Conservation (phyloP, 164 flowering plant species). For the Malania oleifera region DNA sequence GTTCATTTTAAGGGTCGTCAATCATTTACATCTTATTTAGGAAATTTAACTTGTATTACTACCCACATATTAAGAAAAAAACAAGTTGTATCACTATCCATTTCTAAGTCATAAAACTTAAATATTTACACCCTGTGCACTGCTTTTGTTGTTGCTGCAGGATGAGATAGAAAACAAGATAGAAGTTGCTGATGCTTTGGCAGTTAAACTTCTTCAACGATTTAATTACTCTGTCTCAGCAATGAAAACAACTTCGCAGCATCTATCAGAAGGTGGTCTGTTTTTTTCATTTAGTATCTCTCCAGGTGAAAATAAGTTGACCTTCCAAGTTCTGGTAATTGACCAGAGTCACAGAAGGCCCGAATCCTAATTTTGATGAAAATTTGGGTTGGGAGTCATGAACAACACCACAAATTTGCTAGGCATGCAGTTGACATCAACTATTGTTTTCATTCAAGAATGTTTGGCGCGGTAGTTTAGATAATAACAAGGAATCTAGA, state of each 20-base stretch:
- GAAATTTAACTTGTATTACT: background rate
- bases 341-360: no score
- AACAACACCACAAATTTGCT: no score
- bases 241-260: slow-evolving; percentile 76
- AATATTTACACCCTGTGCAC: background rate
- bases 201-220: slow-evolving; percentile 82
- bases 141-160: slow-evolving; percentile 34
- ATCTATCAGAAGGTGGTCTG: slow-evolving; percentile 66
- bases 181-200: slow-evolving; percentile 90
- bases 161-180: slow-evolving; percentile 93
- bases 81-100: background rate
- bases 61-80: no score
- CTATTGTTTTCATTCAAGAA: no score
- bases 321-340: no score
- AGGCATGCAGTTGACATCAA: no score
- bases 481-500: no score
- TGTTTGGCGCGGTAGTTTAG: no score
- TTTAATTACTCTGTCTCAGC: slow-evolving; percentile 79
- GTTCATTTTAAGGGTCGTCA: background rate
- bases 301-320: no score
- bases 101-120: background rate
- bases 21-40: background rate
- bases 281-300: background rate
- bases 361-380: no score
- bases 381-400: no score